Evolutionary conservation across 2,329 filamentous ascomycete species (phyloP), one percentile per base, ranked within the genome.

Genomic region (Dactylonectria estremocensis): DNA sequence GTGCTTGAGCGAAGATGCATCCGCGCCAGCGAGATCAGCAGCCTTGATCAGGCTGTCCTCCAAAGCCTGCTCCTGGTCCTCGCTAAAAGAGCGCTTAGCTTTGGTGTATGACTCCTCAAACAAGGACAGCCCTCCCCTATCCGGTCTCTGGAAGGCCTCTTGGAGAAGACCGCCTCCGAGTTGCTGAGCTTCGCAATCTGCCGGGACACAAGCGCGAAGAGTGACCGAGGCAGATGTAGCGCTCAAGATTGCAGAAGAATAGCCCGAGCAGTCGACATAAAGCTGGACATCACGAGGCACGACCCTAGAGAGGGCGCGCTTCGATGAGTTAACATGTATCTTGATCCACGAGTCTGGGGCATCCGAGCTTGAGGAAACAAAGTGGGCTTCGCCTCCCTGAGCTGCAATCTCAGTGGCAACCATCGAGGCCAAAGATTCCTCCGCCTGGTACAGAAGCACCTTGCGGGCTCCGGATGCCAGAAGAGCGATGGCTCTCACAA

Each of bases 251-350:
- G 16, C 5, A 45, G 49, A 33, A 16, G 28, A 20, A 18, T 52
- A 52, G 6, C 28, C 18, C 11, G 61, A 64, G 49, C 61, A 64
- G 24, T 64, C 55, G 11, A 64, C 48, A 60, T 53, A 64, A 4
- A 64, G 28, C 31, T 60, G 35, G 5, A 64, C 24, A n/a, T 54
- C 43, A 5, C 37, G 49, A 22, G 61, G 61, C 33, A 64, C 18
- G 5, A 48, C n/a, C 5, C 37, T 28, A n/a, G 33, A 18, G 3
- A 64, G 10, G 3, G 61, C 61, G 16, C 61, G 37, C 40, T 64
- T 64, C 2, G 61, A 64, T 40, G 61, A 28, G 5, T 64, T 46
- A 11, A n/a, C 37, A 16, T 64, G 61, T 2, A 64, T 43, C 43
- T 37, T 53, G 11, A 52, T 64, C 61, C 61, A 64, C 4, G 46